phyloP scores from a whole-genome alignment of 1,139 yeast genomes.

The Candida glucosophila region DNA sequence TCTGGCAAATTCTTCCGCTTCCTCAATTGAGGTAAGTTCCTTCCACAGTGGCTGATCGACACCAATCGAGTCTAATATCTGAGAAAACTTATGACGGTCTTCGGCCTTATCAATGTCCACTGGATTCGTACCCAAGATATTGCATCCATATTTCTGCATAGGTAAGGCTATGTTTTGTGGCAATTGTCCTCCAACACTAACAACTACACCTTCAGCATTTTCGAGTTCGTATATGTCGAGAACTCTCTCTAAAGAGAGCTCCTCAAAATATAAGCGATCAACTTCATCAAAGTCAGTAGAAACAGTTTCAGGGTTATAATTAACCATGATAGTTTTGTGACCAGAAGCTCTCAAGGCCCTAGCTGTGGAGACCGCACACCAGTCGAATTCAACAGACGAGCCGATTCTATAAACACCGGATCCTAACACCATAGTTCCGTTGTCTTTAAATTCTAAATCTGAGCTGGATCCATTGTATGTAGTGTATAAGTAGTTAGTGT shows the following conservation, averaged over 20 bases:
- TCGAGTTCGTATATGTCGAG: conserved; percentile 95
- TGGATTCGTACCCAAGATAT: conserved; percentile 89
- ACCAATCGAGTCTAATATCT: conserved; percentile 80
- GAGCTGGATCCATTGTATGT: conserved; percentile 87
- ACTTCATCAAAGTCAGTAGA: conserved; percentile 98
- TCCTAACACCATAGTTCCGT: conserved; percentile 91
- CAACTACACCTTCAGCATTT: conserved; percentile 82
- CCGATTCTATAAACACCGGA: conserved; percentile 99
- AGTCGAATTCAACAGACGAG: conserved; percentile 96
- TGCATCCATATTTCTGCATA: conserved; percentile 77
- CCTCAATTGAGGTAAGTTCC: conserved; percentile 79
- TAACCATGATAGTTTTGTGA: conserved; percentile 88
- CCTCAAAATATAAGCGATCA: conserved; percentile 94
- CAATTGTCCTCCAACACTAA: conserved; percentile 95
- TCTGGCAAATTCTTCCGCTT: conserved; percentile 79
- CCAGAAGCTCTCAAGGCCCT: conserved; percentile 86
- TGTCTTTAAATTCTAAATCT: conserved; percentile 79
- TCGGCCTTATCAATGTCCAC: conserved; percentile 95
- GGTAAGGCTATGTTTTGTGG: conserved; percentile 93
- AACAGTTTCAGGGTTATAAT: conserved; percentile 97
- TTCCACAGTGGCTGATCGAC: conserved; percentile 98
- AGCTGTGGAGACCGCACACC: conserved; percentile 98
- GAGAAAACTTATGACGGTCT: conserved; percentile 96
- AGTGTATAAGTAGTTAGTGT: conserved; percentile 90
- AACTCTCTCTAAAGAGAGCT: conserved; percentile 89